Evolutionary conservation across 1,139 yeast genomes (phyloP), one percentile per base, ranked within the genome.

Genomic region (Yamadazyma atlantica): DNA sequence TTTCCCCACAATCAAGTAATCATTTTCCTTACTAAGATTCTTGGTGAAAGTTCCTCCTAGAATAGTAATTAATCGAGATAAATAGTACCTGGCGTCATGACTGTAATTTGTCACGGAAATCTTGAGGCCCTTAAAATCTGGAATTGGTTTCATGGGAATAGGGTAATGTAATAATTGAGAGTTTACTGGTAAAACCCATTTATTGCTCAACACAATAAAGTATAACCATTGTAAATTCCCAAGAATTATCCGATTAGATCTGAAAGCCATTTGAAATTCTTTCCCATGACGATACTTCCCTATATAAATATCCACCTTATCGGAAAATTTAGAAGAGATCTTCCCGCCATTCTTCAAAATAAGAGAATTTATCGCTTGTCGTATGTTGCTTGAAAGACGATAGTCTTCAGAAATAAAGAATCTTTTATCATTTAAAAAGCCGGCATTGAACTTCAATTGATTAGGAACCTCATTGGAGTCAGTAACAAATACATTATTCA

Each of bases 31-130:
- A 5, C 82, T 78, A 40, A 92, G 66, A 3, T 84, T 80, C 29
- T 82, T 78, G 1, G 95, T 83, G 55, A 84, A 88, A 1, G 61
- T 64, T 0, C 92, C 97, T 0, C 97, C 97, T 51, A 87, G 57
- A 0, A 82, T 69, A 12, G 70, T 66, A 7, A 85, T 76, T n/a
- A 92, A 64, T 35, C 71, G 70, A 34, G 82, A 78, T 26, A 92
- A 62, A 51, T 87, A 90, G 15, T 67, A 62, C 30, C 98, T 67
- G 0, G 95, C 85, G 50, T 85, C 94, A 0, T 97, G 97, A 17
- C 85, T 77, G 54, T 86, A 89, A 51, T 87, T 87, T 0, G 97
- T 82, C 4, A 87, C 75, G 4, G 89, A 74, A 8, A 88, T 75
- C 11, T 69, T 63, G 31, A 78, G 59, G 12, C 73, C 69, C 17